Base-by-base conservation (phyloP, 208 protist species). In the Novymonas esmeraldas region DNA sequence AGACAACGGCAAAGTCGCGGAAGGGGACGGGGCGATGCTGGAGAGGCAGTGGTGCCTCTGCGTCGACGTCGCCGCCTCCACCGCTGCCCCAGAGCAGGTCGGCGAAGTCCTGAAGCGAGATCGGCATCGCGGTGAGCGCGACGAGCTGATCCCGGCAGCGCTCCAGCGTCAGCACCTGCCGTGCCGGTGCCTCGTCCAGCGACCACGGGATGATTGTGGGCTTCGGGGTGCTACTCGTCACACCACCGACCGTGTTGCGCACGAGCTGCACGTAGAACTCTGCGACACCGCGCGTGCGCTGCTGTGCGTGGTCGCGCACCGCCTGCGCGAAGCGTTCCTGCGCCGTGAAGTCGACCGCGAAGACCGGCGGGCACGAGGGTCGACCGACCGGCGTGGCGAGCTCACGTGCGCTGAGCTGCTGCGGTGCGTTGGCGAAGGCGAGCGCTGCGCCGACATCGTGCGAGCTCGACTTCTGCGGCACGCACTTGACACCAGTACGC, bases 201-300 rank as follows among this genome's bases (percentile, higher is more conserved):
- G 73, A 70, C 85, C 83, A 89, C 31, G 60, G 64, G 42, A 64
- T 28, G 0, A 59, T 10, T 26, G 34, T 22, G 13, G 70, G 81
- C 18, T n/a, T 67, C 3, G 84, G 77, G 1, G 77, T 74, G 64
- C 60, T 70, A 10, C 63, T 60, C 29, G 76, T 77, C 45, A 68
- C 64, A 3, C 59, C 55, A 16, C 81, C 90, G 1, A 95, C 69
- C 14, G 71, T 55, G 50, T 82, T 73, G 34, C 87, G 87, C 13
- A 73, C 72, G 29, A 95, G 84, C 52, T 84, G 79, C 18, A 95
- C 90, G 63, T 93, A 95, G 66, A 95, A 92, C 46, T 77, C 73
- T 0, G 87, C 81, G 14, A 89, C 69, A 11, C 90, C 87, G 36
- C 81, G 73, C 18, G 64, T 65, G 11, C 90, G 79, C 51, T 87